Percentiles rank a stretch among this genome's conserved stretches.
Evolutionary conservation across 495 filamentous ascomycete species (phyloP).

Genomic region (Penicillium cinerascens): DNA sequence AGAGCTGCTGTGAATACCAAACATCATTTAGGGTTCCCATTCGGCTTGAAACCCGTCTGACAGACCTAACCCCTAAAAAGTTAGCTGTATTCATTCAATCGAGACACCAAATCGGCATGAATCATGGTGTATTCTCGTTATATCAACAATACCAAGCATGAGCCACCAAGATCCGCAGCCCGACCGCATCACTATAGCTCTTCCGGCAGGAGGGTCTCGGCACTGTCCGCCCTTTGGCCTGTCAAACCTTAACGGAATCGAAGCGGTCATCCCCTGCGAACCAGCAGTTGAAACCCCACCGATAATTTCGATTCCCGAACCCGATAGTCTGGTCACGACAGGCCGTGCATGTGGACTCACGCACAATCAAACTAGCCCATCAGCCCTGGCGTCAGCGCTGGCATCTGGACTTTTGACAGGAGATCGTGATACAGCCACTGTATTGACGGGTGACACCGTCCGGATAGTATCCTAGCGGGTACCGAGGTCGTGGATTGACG

Average conservation of each 20-base stretch:
- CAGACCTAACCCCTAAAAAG: background rate
- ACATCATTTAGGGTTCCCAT: background rate
- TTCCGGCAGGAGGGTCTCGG: constrained; percentile 3
- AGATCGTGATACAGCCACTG: background rate
- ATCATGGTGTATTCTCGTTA: background rate
- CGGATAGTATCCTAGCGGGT: background rate
- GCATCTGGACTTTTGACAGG: background rate
- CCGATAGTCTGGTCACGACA: constrained; percentile 8
- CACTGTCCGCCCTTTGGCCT: background rate
- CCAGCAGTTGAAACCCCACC: constrained; percentile 9
- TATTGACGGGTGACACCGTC: background rate
- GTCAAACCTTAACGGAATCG: constrained; percentile 10
- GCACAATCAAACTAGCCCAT: background rate
- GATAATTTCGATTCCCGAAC: background rate
- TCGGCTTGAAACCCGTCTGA: background rate
- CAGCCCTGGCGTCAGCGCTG: background rate
- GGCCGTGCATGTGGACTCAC: constrained; percentile 7
- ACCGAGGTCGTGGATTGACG: constrained; percentile 10
- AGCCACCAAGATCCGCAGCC: background rate
- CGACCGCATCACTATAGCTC: background rate
- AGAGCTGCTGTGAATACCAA: no score
- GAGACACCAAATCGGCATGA: background rate
- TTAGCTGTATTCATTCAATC: background rate
- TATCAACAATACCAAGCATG: background rate
- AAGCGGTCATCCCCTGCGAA: constrained; percentile 7